These are phyloP conservation scores for Candida anglica DNA, from an alignment of 805 yeast species.

Conservation along the genomic window DNA sequence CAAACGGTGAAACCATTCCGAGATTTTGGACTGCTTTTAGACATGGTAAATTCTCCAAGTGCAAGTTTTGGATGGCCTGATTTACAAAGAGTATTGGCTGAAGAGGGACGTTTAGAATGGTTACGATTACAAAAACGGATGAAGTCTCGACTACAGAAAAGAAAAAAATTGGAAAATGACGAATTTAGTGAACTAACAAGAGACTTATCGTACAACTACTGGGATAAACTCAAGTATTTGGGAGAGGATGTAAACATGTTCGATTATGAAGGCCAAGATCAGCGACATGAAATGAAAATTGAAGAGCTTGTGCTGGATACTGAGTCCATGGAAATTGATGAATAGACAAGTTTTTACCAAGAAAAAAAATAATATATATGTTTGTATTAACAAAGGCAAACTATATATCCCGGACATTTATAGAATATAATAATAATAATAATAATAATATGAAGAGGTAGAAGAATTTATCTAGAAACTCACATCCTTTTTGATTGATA, in stretches of 20 bases:
- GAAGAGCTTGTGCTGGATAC: no score
- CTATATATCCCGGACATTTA: no score
- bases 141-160: slow-evolving; percentile 6
- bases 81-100: slow-evolving; percentile 18
- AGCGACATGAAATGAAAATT: no score
- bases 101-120: slow-evolving; percentile 23
- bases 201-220: slow-evolving; percentile 29
- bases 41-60: neutral
- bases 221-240: slow-evolving; percentile 25
- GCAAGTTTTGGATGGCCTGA: slow-evolving; percentile 10
- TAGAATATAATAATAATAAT: no score
- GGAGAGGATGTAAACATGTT: slow-evolving; percentile 26
- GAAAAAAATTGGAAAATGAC: slow-evolving; percentile 3
- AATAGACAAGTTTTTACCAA: no score
- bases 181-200: neutral
- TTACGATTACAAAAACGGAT: slow-evolving; percentile 10
- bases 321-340: no score
- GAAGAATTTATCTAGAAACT: no score
- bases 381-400: no score
- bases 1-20: slow-evolving; percentile 13
- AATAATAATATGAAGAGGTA: no score
- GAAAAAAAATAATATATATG: no score
- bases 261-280: slow-evolving; percentile 6
- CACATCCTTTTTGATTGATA: no score
- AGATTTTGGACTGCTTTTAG: slow-evolving; percentile 1